Evolutionary conservation across 2,329 filamentous ascomycete species (phyloP).

Genomic region (Pseudofabraea citricarpa): DNA sequence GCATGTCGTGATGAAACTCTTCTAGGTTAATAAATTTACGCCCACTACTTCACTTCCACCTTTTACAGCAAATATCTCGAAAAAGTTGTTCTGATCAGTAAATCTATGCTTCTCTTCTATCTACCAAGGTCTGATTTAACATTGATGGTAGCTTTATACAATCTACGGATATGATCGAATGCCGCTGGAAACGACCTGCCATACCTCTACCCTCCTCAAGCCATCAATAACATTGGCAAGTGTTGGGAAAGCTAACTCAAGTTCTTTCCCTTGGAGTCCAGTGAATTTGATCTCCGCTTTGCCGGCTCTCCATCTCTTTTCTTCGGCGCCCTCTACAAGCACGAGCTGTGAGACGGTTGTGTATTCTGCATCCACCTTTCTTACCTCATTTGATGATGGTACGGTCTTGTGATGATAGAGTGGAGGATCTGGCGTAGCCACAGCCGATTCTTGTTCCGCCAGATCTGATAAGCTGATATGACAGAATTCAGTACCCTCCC

Average conservation of each 20-base stretch:
- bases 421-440: not conserved
- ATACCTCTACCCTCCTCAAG: slow-evolving; percentile 10
- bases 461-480: slow-evolving; percentile 6
- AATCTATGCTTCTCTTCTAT: too few species aligned
- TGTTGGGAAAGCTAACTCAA: slow-evolving; percentile 13
- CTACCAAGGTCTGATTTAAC: too few species aligned
- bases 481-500: slow-evolving; percentile 16
- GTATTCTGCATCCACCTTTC: not conserved
- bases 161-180: not conserved
- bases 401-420: slow-evolving; percentile 1
- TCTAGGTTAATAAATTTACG: too few species aligned
- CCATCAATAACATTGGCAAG: slow-evolving; percentile 12
- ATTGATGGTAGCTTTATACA: not conserved
- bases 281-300: slow-evolving; percentile 11
- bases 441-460: not conserved
- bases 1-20: too few species aligned
- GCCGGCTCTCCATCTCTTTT: slow-evolving; percentile 13
- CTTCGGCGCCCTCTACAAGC: slow-evolving; percentile 1
- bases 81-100: too few species aligned
- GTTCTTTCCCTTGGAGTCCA: slow-evolving; percentile 6
- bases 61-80: too few species aligned
- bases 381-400: not conserved
- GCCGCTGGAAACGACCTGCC: slow-evolving; percentile 7
- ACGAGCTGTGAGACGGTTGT: not conserved
- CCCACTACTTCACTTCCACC: too few species aligned